Evolutionary conservation across 1,139 yeast genomes (phyloP).

Genomic region (Candida frijolesensis): DNA sequence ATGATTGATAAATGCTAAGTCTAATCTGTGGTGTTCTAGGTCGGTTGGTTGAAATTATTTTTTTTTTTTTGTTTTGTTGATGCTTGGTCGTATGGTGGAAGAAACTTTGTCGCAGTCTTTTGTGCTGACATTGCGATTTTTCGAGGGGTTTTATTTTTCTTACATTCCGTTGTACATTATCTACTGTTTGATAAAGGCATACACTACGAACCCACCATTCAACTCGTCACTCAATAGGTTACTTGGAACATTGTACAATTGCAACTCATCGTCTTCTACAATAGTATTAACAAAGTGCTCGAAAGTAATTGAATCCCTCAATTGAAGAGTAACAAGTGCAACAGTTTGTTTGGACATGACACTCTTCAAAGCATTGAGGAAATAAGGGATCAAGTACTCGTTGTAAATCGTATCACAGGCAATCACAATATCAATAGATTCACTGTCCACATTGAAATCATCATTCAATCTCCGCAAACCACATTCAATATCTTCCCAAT

Average conservation of each 20-base stretch:
- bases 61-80: slow-evolving; percentile 1
- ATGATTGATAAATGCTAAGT: background rate
- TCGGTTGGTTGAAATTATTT: background rate
- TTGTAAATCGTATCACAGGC: slow-evolving; percentile 77
- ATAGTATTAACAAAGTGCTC: slow-evolving; percentile 44
- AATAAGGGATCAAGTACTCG: slow-evolving; percentile 56
- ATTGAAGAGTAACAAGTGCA: slow-evolving; percentile 53
- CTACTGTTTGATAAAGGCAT: slow-evolving; percentile 15
- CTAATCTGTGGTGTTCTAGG: background rate
- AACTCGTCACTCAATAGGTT: slow-evolving; percentile 30
- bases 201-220: slow-evolving; percentile 47
- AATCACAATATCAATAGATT: slow-evolving; percentile 47
- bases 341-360: slow-evolving; percentile 34
- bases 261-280: slow-evolving; percentile 21
- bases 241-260: slow-evolving; percentile 30
- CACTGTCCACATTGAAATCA: slow-evolving; percentile 10
- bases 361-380: slow-evolving; percentile 44
- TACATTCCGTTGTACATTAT: background rate
- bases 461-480: slow-evolving; percentile 28
- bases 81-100: background rate
- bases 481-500: slow-evolving; percentile 60
- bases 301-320: slow-evolving; percentile 56
- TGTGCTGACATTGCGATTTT: background rate
- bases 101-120: background rate
- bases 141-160: background rate